Evolutionary conservation across 805 yeast genomes (phyloP).

Genomic region (Candida taoyuanica): DNA sequence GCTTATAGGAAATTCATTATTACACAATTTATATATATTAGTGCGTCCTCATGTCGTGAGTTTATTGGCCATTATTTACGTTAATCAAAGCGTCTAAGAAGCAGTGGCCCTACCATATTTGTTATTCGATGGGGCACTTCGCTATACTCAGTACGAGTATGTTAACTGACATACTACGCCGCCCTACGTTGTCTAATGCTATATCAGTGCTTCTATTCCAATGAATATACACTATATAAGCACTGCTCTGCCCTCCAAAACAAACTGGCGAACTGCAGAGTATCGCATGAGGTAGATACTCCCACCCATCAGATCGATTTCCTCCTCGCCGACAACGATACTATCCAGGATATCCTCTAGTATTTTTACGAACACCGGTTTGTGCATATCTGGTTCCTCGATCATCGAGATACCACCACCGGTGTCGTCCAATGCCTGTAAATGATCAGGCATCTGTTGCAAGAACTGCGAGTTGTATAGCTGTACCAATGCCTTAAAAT

Average conservation of each 20-base stretch:
- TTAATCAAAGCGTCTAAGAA: too few relatives aligned
- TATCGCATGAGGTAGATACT: conserved; percentile 77
- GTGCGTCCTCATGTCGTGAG: too few relatives aligned
- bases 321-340: conserved; percentile 47
- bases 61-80: too few relatives aligned
- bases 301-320: conserved; percentile 51
- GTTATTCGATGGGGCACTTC: too few relatives aligned
- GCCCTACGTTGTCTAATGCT: too few relatives aligned
- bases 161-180: too few relatives aligned
- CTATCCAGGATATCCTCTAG: conserved; percentile 34
- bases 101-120: too few relatives aligned
- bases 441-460: conserved; percentile 56
- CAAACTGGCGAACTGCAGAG: conserved; percentile 40
- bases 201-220: too few relatives aligned
- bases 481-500: conserved; percentile 56
- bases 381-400: conserved; percentile 67
- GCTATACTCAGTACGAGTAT: too few relatives aligned
- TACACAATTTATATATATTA: too few relatives aligned
- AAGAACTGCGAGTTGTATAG: conserved; percentile 68
- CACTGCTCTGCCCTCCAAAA: conserved; percentile 38
- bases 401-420: conserved; percentile 71
- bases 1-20: too few relatives aligned
- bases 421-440: conserved; percentile 74
- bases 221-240: conserved; percentile 30
- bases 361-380: conserved; percentile 71